Evolutionary conservation across 2,329 filamentous ascomycete genomes (phyloP), one percentile per base, ranked within the genome.

Genomic region (Colletotrichum kahawae): DNA sequence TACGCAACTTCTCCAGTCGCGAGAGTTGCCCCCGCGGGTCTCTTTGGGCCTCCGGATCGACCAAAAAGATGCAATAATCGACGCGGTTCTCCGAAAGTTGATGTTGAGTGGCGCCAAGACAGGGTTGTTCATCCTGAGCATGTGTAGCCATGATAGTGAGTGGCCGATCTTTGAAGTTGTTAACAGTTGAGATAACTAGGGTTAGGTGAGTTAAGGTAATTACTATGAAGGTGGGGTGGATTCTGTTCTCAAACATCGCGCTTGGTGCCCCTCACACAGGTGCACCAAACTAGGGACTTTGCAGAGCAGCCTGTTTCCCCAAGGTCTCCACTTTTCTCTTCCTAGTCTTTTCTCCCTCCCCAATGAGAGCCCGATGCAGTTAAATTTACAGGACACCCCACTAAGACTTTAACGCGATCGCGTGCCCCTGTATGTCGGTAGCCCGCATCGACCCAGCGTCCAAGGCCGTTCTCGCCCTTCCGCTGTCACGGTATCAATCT

Each of bases 11-110:
- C 71, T 95, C 93, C n/a, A 98, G 88, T 24, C 90, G 89, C 29
- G 91, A 84, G 13, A 94, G 87, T n/a, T 90, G 86, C 77, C 91
- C 90, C 70, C 89, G 88, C 21, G 90, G 85, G 64, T 89, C 86
- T 74, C 87, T 38, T 16, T 48, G 24, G 31, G 33, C 81, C 76
- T 94, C 90, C 38, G 43, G n/a, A n/a, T 75, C 64, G 76, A 96
- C 85, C 67, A 95, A 84, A 81, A 96, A 94, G 31, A 98, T 87
- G 69, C 93, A 91, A 83, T 98, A 98, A 82, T 97, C 95, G 68
- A 98, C 92, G 77, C 92, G 94, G 83, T 98, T 95, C 65, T 98
- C 95, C 0, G 95, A 92, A 1, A 97, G 87, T 74, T 88, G 67
- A 24, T 59, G 73, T 13, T 62, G 38, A 31, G 36, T 43, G 38